These are phyloP conservation scores for Apiospora arundinis DNA, from an alignment of 2,329 filamentous ascomycete species.

Conservation along the genomic window DNA sequence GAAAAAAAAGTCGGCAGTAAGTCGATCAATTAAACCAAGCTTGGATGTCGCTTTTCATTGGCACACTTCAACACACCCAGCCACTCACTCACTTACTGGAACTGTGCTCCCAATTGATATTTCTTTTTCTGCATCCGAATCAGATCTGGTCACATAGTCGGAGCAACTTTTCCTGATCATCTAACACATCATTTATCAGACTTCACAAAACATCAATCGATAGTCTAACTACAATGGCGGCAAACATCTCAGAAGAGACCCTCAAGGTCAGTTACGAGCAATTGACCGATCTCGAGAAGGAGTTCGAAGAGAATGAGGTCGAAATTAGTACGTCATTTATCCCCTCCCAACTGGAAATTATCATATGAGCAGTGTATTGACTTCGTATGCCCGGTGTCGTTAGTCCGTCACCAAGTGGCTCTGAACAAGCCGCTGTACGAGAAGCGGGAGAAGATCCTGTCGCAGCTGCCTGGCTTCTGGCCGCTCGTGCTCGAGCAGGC, in stretches of 20 bases:
- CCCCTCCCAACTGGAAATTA: background rate
- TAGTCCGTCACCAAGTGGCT: conserved; percentile 76
- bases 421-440: conserved; percentile 75
- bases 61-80: background rate
- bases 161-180: background rate
- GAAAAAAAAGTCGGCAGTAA: background rate
- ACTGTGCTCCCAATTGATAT: background rate
- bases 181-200: too few species aligned
- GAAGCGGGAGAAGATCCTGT: conserved; percentile 74
- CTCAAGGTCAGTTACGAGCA: conserved; percentile 70
- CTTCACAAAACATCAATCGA: background rate
- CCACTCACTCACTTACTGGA: background rate
- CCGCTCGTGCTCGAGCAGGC: conserved; percentile 89
- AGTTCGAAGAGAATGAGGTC: conserved; percentile 83
- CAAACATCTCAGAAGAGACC: conserved; percentile 19
- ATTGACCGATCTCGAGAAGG: conserved; percentile 78
- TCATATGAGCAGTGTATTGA: background rate
- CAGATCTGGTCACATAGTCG: background rate
- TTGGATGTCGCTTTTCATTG: background rate
- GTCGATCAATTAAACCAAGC: conserved; percentile 13
- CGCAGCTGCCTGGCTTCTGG: conserved; percentile 89
- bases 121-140: background rate
- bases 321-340: conserved; percentile 72
- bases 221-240: background rate
- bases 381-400: conserved; percentile 21